Conservation (phyloP, 1,284 basidiomycete species). For the Pseudozyma tsukubaensis region DNA sequence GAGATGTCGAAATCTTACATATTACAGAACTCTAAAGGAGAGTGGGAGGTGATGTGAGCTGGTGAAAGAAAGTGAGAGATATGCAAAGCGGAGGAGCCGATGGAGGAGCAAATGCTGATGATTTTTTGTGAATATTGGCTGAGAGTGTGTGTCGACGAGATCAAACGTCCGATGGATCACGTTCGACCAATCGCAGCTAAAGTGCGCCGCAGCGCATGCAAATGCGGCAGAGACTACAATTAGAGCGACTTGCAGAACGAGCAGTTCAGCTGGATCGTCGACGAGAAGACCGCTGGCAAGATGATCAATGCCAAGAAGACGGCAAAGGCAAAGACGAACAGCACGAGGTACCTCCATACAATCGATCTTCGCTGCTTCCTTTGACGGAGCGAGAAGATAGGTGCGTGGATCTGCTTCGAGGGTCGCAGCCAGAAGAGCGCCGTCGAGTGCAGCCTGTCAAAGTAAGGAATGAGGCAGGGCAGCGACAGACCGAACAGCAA, state of each 20-base stretch:
- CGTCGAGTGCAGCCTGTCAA: conserved; percentile 64
- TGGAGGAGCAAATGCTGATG: conserved; percentile 10
- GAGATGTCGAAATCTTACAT: conserved; percentile 23
- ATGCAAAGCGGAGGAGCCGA: conserved; percentile 18
- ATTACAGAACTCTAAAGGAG: conserved; percentile 37
- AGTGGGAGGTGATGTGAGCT: conserved; percentile 4
- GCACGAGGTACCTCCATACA: conserved; percentile 77
- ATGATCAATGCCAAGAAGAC: conserved; percentile 78
- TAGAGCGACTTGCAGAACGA: conserved; percentile 56
- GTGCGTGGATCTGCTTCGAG: conserved; percentile 76
- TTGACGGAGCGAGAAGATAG: conserved; percentile 76
- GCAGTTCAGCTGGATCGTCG: conserved; percentile 54
- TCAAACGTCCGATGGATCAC: conserved; percentile 1
- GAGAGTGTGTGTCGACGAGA: not conserved
- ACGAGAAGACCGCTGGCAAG: conserved; percentile 59
- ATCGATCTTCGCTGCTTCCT: conserved; percentile 66
- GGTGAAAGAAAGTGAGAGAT: conserved; percentile 7
- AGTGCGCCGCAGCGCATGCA: conserved; percentile 1
- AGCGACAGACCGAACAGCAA: conserved; percentile 71
- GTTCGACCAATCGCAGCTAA: conserved; percentile 7
- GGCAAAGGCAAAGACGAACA: conserved; percentile 82
- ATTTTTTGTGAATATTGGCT: conserved; percentile 5
- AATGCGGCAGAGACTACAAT: conserved; percentile 2
- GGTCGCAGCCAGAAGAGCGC: conserved; percentile 71
- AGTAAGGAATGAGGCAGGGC: conserved; percentile 69